Base-by-base conservation (phyloP, 2,329 filamentous ascomycete genomes). In the Penicillium occitanis region DNA sequence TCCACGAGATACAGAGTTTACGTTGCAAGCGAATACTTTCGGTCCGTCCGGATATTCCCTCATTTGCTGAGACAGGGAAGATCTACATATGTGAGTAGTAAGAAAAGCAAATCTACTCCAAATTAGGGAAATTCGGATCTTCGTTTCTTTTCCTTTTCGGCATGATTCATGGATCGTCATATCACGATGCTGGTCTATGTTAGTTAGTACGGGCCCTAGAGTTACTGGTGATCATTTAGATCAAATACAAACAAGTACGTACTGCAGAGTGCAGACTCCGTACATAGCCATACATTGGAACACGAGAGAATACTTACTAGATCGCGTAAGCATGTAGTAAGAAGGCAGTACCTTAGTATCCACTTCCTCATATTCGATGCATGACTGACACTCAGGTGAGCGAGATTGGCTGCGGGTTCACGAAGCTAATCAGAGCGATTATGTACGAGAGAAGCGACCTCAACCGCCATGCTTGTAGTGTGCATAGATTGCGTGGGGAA, bases 351-450 rank as follows among this genome's bases (percentile, higher is more conserved):
- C 30, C 11, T 42, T 42, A 19, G 51, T 58, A 64, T 48, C 61
- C 61, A 64, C 51, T 55, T 46, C 22, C 33, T 35, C 5, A 63
- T 30, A 44, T 63, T 55, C 48, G 35, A 63, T 28, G 30, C 62
- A 64, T 53, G 46, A 63, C 61, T 30, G 48, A 53, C 33, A 55
- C 42, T 64, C 62, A 64, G 62, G 62, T 64, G 62, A 64, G 62
- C 53, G 30, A 64, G 10, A 28, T 30, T 64, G 40, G 51, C 48
- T 64, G 62, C 62, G 62, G 62, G 62, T 37, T 64, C 5, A 42
- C 35, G 22, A 44, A 30, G 35, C 57, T 28, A 60, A 19, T 19
- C 22, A 46, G 22, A 46, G 57, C 11, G 13, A 46, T 6, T 25
- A 13, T 19, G 42, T 44, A 64, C 62, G 58, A 60, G 28, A 60